phyloP scores from a whole-genome alignment of 1,139 yeast species.

The Debaryomyces udenii region DNA sequence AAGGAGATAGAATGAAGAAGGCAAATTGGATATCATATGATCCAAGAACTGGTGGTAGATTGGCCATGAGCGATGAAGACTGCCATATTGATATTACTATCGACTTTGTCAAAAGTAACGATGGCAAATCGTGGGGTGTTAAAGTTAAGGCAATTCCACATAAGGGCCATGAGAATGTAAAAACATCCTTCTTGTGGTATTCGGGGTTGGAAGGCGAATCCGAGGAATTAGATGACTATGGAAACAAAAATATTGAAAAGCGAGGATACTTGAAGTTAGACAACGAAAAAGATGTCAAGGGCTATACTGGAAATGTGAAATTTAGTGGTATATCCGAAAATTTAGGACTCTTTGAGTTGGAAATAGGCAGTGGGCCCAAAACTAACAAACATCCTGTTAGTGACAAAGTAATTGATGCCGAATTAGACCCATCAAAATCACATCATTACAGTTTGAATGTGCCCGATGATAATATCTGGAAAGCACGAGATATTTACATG shows the following conservation, averaged over 20 bases:
- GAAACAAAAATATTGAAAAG: conserved; percentile 20
- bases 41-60: conserved; percentile 85
- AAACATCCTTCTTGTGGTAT: conserved; percentile 75
- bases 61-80: conserved; percentile 68
- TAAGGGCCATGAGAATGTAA: conserved; percentile 47
- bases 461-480: conserved; percentile 79
- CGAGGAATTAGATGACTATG: conserved; percentile 25
- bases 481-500: conserved; percentile 74
- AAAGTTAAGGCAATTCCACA: conserved; percentile 66
- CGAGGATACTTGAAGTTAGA: conserved; percentile 40
- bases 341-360: conserved; percentile 56
- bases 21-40: conserved; percentile 91
- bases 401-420: conserved; percentile 32
- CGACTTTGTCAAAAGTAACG: conserved; percentile 74
- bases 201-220: conserved; percentile 69
- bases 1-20: conserved; percentile 66
- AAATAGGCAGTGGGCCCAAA: conserved; percentile 50
- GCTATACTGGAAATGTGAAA: conserved; percentile 39
- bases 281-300: conserved; percentile 27
- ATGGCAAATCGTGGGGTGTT: conserved; percentile 78
- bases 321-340: conserved; percentile 59
- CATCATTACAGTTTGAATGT: conserved; percentile 71
- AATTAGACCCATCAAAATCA: conserved; percentile 55
- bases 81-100: conserved; percentile 65
- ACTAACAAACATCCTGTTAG: conserved; percentile 46